Evolutionary conservation across 257 asterid species (phyloP), one percentile per base, ranked within the genome.

Genomic region (Solanum corneliomulleri): DNA sequence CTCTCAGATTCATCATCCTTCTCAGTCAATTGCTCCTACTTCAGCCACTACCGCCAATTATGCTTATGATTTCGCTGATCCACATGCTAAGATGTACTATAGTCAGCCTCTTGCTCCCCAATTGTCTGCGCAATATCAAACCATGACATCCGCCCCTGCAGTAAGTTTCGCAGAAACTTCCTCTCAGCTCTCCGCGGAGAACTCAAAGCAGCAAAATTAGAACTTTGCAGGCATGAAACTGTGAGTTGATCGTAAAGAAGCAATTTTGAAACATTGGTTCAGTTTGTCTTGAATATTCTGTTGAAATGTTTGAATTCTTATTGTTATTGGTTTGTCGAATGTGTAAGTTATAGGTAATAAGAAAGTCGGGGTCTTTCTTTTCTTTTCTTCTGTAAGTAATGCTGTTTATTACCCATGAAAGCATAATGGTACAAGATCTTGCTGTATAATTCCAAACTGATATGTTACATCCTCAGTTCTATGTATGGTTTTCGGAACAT

Each of bases 1-100:
- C 89, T 78, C 89, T 64, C 89, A 87, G 72, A 33, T 87, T 64
- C 89, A 62, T 44, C 86, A 87, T 52, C 86, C 89, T 31, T 78
- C 89, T 80, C 89, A 87, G 70, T 87, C 89, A 2, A 8, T 72
- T n/a, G 49, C 70, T 78, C 86, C 86, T 31, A 56, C 82, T n/a
- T 78, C 86, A 27, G 60, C 89, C 29, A 7, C 88, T 35, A 23
- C 88, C 25, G 31, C 81, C 29, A 81, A 29, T 66, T 87, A 78
- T 81, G 86, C 86, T 10, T 87, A 87, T 33, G 89, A 82, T 27
- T 87, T 56, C 33, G 66, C 89, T 21, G 89, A 87, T 81, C 89
- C 86, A 27, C 89, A 80, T 9, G 18, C 71, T 9, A 84, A 87
- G 66, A 62, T 87, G 44, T 87, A 87, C 86, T 87, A 87, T 25